Evolutionary conservation across 2,329 filamentous ascomycete genomes (phyloP), one percentile per base, ranked within the genome.

Genomic region (Septoria linicola): DNA sequence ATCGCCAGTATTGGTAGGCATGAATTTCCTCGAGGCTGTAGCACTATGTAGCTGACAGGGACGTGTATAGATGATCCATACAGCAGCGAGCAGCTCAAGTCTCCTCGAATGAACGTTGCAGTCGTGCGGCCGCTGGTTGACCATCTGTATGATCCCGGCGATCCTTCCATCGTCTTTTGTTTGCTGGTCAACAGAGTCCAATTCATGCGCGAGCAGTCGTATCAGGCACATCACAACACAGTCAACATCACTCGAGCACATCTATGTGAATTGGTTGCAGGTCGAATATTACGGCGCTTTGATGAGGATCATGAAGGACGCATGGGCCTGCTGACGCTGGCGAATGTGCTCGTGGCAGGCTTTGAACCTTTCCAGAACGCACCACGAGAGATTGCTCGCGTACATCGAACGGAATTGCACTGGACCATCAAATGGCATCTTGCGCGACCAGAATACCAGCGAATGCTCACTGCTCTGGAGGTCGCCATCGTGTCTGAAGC

Each of bases 351-450:
- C 16, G 86, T 95, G 11, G 87, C 88, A 13, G 87, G 87, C 11
- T 93, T 95, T 62, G 85, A 90, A 62, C 88, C 89, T 1, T 93
- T 93, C 62, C 88, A 93, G 70, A 88, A 88, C 59, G 88, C 88
- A 0, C 89, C 89, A 0, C 72, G 77, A 1, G 79, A 86, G 49
- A 78, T 91, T 34, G 76, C 81, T 30, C 73, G 76, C 13, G 77
- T 86, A 59, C 81, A 80, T 23, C 74, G 78, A 14, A 70, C 71
- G 25, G 65, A 67, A 14, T 68, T 66, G 37, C 69, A 70, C 52
- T 78, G 75, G 68, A 69, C 74, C 2, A 68, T 75, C 2, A 69
- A 73, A 31, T 66, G 64, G 50, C 55, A 65, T 36, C 58, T 66
- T 16, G 70, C 72, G 11, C 69, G 73, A 43, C 70, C 73, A 10